phyloP scores from a whole-genome alignment of 176 grass and related monocot species.

The Hyparrhenia diplandra region DNA sequence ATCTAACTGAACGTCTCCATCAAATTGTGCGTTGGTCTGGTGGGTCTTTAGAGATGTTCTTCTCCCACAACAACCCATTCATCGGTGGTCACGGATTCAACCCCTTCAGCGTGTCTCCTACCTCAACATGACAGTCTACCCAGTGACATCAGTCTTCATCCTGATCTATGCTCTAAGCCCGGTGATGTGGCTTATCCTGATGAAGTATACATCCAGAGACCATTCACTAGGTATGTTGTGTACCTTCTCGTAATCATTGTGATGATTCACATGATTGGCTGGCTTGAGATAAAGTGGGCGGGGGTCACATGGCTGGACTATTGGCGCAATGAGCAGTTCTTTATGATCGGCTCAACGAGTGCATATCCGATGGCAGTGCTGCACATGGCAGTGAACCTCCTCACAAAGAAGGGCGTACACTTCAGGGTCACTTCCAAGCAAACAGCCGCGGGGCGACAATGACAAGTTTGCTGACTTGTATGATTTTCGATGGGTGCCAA shows the following conservation, averaged over 20 bases:
- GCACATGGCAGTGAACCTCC: constrained; percentile 18
- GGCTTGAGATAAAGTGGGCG: constrained; percentile 31
- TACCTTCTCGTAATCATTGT: constrained; percentile 26
- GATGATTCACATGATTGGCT: constrained; percentile 30
- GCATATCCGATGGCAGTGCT: constrained; percentile 12
- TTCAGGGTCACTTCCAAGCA: constrained; percentile 39
- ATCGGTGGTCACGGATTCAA: neutral
- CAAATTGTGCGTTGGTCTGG: constrained; percentile 39
- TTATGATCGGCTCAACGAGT: constrained; percentile 24
- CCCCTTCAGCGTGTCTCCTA: constrained; percentile 22
- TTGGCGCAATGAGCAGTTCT: constrained; percentile 33
- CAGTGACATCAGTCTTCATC: constrained; percentile 24
- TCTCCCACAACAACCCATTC: constrained; percentile 31
- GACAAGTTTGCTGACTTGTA: constrained; percentile 31
- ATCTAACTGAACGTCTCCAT: constrained; percentile 29
- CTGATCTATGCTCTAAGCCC: constrained; percentile 17
- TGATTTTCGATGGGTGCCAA: constrained; percentile 23
- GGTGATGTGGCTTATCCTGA: constrained; percentile 22
- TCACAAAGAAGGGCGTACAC: constrained; percentile 31
- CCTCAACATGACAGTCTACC: constrained; percentile 33
- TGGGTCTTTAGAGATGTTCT: constrained; percentile 44
- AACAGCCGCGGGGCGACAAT: neutral
- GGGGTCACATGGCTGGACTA: constrained; percentile 24
- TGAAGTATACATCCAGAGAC: constrained; percentile 30
- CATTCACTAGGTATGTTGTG: constrained; percentile 18